Conservation (phyloP, 352 stramenopile genomes). For the Pythium guiyangense region DNA sequence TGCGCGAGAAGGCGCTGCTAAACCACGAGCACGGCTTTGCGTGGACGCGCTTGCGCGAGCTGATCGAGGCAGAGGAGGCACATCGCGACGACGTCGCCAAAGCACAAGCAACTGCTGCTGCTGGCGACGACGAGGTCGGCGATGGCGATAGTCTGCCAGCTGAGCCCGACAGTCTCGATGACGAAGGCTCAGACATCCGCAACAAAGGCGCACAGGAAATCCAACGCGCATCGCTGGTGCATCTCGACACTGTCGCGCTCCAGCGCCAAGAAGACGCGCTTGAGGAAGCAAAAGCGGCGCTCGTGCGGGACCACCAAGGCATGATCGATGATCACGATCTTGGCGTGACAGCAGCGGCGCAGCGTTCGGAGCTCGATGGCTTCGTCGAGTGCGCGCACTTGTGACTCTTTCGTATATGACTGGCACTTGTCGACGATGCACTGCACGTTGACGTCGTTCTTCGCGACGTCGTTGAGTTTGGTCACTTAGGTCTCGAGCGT, state of each 20-base stretch:
- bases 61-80: slow-evolving; percentile 22
- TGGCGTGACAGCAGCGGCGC: too few species aligned
- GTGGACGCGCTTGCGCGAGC: slow-evolving; percentile 34
- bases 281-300: slow-evolving; percentile 38
- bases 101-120: slow-evolving; percentile 9
- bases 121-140: slow-evolving; percentile 9
- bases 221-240: slow-evolving; percentile 26
- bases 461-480: too few species aligned
- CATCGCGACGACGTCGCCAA: slow-evolving; percentile 16
- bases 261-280: slow-evolving; percentile 39
- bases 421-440: too few species aligned
- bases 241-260: slow-evolving; percentile 31
- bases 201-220: slow-evolving; percentile 35
- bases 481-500: too few species aligned
- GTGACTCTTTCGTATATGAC: too few species aligned
- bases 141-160: slow-evolving; percentile 18
- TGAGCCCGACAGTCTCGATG: slow-evolving; percentile 1
- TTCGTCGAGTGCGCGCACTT: too few species aligned
- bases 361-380: too few species aligned
- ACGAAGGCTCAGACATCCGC: slow-evolving; percentile 46
- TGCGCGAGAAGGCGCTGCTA: slow-evolving; percentile 37
- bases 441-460: too few species aligned
- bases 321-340: too few species aligned
- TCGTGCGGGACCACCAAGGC: slow-evolving; percentile 33
- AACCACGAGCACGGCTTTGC: slow-evolving; percentile 15